A percentile compares a stretch with the other conserved stretches of the same genome.
Evolutionary conservation across 1,284 basidiomycete species (phyloP).

Genomic region (Boletus holoroseus): DNA sequence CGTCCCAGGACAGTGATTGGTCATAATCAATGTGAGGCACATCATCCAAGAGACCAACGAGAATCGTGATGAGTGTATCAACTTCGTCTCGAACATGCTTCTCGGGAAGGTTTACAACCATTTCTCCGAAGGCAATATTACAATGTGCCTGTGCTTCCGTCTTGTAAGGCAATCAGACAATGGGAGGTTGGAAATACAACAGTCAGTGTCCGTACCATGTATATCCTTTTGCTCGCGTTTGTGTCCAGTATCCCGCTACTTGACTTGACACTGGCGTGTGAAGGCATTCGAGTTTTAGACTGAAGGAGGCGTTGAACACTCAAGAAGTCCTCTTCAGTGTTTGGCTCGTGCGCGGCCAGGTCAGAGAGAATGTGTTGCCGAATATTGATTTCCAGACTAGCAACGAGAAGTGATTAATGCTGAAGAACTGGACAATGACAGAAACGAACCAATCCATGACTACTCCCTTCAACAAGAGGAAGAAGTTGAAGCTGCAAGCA

Average conservation of each 20-base stretch:
- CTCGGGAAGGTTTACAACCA: conserved; percentile 59
- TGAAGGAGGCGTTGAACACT: conserved; percentile 54
- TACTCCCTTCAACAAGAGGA: not conserved
- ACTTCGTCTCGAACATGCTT: conserved; percentile 47
- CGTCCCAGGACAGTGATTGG: conserved; percentile 69
- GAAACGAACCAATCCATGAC: conserved; percentile 30
- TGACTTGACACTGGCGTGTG: conserved; percentile 14
- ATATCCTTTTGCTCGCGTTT: conserved; percentile 7
- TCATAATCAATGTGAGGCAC: conserved; percentile 74
- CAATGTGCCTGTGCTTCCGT: conserved; percentile 64
- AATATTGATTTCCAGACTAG: conserved; percentile 69
- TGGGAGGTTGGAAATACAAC: not conserved
- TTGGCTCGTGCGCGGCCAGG: conserved; percentile 63
- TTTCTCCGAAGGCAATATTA: conserved; percentile 73
- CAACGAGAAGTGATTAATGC: not conserved
- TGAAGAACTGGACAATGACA: not conserved
- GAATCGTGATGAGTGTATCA: conserved; percentile 46
- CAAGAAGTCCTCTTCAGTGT: conserved; percentile 42
- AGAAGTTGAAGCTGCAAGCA: not conserved
- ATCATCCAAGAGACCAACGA: conserved; percentile 63
- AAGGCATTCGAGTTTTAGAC: conserved; percentile 46
- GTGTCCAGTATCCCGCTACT: not conserved
- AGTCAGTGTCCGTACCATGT: conserved; percentile 24
- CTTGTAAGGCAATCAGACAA: conserved; percentile 26
- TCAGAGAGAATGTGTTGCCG: conserved; percentile 78